Conservation (phyloP, 2,329 filamentous ascomycete genomes). For the Leptosphaerulina australis region DNA sequence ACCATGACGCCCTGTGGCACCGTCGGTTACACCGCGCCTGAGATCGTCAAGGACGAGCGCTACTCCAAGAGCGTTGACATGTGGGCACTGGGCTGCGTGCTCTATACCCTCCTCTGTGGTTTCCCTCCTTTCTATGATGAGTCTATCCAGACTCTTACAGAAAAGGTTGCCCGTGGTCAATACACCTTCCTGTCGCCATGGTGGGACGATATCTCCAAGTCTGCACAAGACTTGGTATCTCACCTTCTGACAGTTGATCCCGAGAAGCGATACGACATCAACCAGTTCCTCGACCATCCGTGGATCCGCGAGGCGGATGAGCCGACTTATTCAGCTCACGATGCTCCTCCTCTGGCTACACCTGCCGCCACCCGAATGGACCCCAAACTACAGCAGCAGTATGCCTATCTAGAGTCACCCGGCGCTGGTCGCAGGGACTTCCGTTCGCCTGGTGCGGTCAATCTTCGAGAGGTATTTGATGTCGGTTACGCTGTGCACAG, state of each 20-base stretch:
- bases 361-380: slow-evolving; percentile 66
- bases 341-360: slow-evolving; percentile 74
- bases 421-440: slow-evolving; percentile 82
- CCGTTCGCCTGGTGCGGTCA: slow-evolving; percentile 91
- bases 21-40: slow-evolving; percentile 95
- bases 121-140: slow-evolving; percentile 99
- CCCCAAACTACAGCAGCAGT: slow-evolving; percentile 58
- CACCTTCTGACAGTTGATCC: slow-evolving; percentile 94
- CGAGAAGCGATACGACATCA: slow-evolving; percentile 91
- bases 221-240: slow-evolving; percentile 90
- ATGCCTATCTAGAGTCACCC: slow-evolving; percentile 63
- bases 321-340: slow-evolving; percentile 68
- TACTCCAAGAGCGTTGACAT: slow-evolving; percentile 99
- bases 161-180: slow-evolving; percentile 95
- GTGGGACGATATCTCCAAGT: slow-evolving; percentile 98
- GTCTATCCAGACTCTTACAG: slow-evolving; percentile 93
- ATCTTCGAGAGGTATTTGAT: slow-evolving; percentile 95
- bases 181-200: slow-evolving; percentile 98
- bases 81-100: slow-evolving; percentile 96
- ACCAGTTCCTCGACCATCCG: slow-evolving; percentile 89
- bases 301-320: slow-evolving; percentile 82
- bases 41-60: slow-evolving; percentile 98
- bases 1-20: slow-evolving; percentile 99
- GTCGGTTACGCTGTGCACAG: slow-evolving; percentile 97
- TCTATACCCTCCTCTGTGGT: slow-evolving; percentile 95